Conservation (phyloP, 2,329 filamentous ascomycete species). For the Claviceps sp. region DNA sequence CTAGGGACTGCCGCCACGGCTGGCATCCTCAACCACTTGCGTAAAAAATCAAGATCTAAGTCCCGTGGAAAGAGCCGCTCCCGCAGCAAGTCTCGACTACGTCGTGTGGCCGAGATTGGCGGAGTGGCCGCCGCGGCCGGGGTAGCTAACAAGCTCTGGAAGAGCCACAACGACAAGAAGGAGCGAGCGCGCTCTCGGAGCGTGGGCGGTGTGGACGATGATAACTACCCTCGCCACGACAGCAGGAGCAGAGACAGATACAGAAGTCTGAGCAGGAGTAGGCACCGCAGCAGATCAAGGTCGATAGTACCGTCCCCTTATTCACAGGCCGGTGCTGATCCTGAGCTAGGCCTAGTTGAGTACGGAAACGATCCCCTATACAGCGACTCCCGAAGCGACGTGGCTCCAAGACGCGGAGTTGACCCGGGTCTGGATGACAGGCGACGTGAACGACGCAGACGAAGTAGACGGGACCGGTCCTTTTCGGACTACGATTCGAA, state of each 20-base stretch:
- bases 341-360: slow-evolving; percentile 55
- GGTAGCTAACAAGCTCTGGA: slow-evolving; percentile 47
- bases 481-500: slow-evolving; percentile 21
- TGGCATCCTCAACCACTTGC: slow-evolving; percentile 44
- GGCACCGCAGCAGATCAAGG: slow-evolving; percentile 30
- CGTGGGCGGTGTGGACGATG: slow-evolving; percentile 22
- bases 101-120: slow-evolving; percentile 46
- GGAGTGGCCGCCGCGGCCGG: slow-evolving; percentile 47
- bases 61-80: slow-evolving; percentile 18
- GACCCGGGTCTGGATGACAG: slow-evolving; percentile 35
- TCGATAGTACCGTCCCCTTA: slow-evolving; percentile 36
- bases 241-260: slow-evolving; percentile 22
- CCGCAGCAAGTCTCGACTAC: slow-evolving; percentile 32
- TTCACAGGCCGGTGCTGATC: slow-evolving; percentile 44
- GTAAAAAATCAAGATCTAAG: slow-evolving; percentile 33
- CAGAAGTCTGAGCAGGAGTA: slow-evolving; percentile 13
- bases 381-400: slow-evolving; percentile 23
- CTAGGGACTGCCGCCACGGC: slow-evolving; percentile 44
- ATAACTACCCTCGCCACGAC: slow-evolving; percentile 18
- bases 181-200: slow-evolving; percentile 26
- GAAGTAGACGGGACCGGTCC: slow-evolving; percentile 21
- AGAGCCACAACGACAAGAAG: slow-evolving; percentile 48
- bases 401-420: slow-evolving; percentile 25
- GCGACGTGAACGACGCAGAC: slow-evolving; percentile 24
- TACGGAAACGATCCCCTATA: slow-evolving; percentile 47